These are phyloP conservation scores for Fusarium sp. DNA, from an alignment of 2,329 filamentous ascomycete genomes.

Conservation along the genomic window DNA sequence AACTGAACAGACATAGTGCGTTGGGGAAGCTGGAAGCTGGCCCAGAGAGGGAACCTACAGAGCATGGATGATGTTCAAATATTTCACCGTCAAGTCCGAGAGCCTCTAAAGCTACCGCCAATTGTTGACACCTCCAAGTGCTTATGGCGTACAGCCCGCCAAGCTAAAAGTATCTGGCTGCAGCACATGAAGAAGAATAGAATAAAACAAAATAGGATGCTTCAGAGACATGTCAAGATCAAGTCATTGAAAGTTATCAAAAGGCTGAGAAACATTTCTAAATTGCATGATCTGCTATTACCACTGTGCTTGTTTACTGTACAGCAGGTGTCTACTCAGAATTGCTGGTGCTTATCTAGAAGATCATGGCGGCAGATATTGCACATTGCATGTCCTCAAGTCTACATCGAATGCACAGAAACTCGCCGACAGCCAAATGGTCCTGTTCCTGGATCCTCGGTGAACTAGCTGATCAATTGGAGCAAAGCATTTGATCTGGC, in stretches of 20 bases:
- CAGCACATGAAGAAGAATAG: not conserved
- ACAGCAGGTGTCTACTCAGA: conserved; percentile 9
- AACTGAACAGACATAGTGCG: conserved; percentile 26
- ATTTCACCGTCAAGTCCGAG: conserved; percentile 14
- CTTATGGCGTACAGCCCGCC: conserved; percentile 25
- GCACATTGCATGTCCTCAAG: conserved; percentile 41
- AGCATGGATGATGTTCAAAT: conserved; percentile 36
- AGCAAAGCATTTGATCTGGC: conserved; percentile 33
- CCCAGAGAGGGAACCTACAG: conserved; percentile 9
- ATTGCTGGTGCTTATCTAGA: conserved; percentile 37
- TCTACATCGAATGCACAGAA: conserved; percentile 27
- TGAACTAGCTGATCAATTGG: conserved; percentile 47
- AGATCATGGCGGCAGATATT: conserved; percentile 38
- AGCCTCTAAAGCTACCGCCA: conserved; percentile 16
- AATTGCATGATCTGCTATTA: conserved; percentile 17
- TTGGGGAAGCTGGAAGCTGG: conserved; percentile 29
- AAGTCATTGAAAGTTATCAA: conserved; percentile 7
- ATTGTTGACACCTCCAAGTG: conserved; percentile 32
- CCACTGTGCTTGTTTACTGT: conserved; percentile 25
- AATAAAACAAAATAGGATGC: not conserved
- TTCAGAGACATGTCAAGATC: conserved; percentile 6
- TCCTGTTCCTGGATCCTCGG: conserved; percentile 49
- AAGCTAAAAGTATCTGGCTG: conserved; percentile 6
- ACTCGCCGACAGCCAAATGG: conserved; percentile 21
- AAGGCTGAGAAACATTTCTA: conserved; percentile 17